Conservation (phyloP, 495 filamentous ascomycete species). For the Bacidia gigantensis region DNA sequence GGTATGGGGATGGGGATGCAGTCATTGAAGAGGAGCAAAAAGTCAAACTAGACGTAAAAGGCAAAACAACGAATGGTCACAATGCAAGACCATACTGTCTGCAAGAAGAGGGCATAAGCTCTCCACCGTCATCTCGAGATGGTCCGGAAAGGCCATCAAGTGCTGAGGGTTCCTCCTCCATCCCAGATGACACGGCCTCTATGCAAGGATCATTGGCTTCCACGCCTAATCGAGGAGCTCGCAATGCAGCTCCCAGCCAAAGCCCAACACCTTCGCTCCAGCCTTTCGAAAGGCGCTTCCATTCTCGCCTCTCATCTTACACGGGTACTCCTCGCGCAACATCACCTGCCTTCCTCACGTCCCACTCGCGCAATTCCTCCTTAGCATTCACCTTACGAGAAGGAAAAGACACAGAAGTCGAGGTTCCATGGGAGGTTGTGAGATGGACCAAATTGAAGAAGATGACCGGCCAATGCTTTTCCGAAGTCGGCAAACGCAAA, state of each 20-base stretch:
- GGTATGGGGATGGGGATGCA: neutral
- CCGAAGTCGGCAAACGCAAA: slow-evolving; percentile 84
- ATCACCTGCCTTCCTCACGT: slow-evolving; percentile 65
- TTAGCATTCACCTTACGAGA: slow-evolving; percentile 41
- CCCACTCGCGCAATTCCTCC: slow-evolving; percentile 69
- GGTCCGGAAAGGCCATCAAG: slow-evolving; percentile 21
- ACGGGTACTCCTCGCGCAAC: slow-evolving; percentile 47
- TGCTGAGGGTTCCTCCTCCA: slow-evolving; percentile 44
- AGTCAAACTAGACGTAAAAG: neutral
- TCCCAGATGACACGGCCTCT: slow-evolving; percentile 81
- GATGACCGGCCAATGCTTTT: slow-evolving; percentile 77
- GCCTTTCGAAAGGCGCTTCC: slow-evolving; percentile 89
- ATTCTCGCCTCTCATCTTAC: slow-evolving; percentile 54
- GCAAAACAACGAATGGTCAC: neutral
- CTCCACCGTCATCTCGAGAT: slow-evolving; percentile 5
- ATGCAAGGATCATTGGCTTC: slow-evolving; percentile 78
- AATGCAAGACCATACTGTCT: slow-evolving; percentile 7
- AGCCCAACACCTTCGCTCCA: slow-evolving; percentile 68
- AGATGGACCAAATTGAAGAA: slow-evolving; percentile 91
- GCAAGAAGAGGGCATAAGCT: slow-evolving; percentile 1
- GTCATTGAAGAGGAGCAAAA: slow-evolving; percentile 7
- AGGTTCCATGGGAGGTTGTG: slow-evolving; percentile 87
- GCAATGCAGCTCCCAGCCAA: slow-evolving; percentile 31
- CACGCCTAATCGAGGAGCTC: slow-evolving; percentile 54
- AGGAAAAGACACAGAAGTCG: slow-evolving; percentile 46